Evolutionary conservation across 805 yeast species (phyloP), one percentile per base, ranked within the genome.

Genomic region (Suhomyces faveliae): DNA sequence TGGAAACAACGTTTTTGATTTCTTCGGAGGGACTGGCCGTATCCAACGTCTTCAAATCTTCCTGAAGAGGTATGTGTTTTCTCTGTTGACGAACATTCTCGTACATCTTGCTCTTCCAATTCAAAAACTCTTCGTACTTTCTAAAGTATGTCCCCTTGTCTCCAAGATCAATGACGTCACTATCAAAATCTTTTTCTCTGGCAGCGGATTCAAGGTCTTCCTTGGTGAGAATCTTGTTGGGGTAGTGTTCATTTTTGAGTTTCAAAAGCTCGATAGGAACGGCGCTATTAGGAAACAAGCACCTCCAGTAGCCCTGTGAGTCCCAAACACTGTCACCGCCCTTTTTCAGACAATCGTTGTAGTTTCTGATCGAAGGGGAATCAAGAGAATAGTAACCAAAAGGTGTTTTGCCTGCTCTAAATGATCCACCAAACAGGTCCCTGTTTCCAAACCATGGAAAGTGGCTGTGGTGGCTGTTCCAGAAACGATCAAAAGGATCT

Each of bases 291-390:
- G 96, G 96, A 64, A 91, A 85, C 40, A 92, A 69, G 67, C 98
- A 92, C 60, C 91, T 79, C 97, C 97, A 92, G 64, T 83, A 79
- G 0, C 97, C 98, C 19, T 77, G 74, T 30, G 79, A 68, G 61
- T 89, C 95, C 97, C 97, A 92, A 10, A 82, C 83, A 0, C 89
- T 79, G 5, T 77, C 67, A 3, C 99, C 98, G 7, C 81, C 69
- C 29, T 76, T 67, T 17, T 78, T 78, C 51, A 77, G 56, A 65
- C 98, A 92, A 40, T 78, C 73, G 45, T 78, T 73, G 63, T 83
- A 88, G 51, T 80, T 77, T 43, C 74, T 63, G 2, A 77, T 70
- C 0, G 83, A 70, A 2, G 96, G 95, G 5, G 75, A 71, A 19
- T 81, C 81, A 53, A 71, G 77, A 7, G 83, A 77, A 61, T 76